Evolutionary conservation across 768 basidiomycete species (phyloP).

Genomic region (Lentinula edodes): DNA sequence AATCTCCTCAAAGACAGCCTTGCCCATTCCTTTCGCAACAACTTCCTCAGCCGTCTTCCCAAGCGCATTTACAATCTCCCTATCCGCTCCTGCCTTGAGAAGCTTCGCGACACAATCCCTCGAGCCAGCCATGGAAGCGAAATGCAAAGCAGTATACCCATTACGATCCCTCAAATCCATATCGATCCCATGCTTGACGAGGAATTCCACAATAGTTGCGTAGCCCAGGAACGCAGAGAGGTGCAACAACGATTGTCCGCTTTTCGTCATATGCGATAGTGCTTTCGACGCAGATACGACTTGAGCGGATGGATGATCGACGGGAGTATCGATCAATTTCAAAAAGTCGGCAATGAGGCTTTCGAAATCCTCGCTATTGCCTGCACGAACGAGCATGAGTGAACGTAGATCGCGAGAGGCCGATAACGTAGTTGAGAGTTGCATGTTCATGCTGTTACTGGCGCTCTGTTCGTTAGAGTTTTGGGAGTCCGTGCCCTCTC

Average conservation of each 20-base stretch:
- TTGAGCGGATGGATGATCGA: conserved; percentile 38
- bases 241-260: conserved; percentile 87
- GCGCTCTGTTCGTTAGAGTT: conserved; percentile 22
- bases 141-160: conserved; percentile 87
- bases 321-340: conserved; percentile 62
- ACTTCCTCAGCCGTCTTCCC: conserved; percentile 70
- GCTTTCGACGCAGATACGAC: conserved; percentile 43
- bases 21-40: conserved; percentile 6
- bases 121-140: conserved; percentile 67
- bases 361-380: conserved; percentile 64
- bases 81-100: conserved; percentile 75
- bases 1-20: neutral
- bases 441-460: conserved; percentile 49
- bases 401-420: conserved; percentile 43
- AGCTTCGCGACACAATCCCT: conserved; percentile 60
- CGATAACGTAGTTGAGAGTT: conserved; percentile 34
- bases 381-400: conserved; percentile 48
- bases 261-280: conserved; percentile 64
- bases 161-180: conserved; percentile 83
- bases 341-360: conserved; percentile 76
- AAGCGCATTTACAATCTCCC: conserved; percentile 64
- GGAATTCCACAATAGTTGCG: conserved; percentile 59
- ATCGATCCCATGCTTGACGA: conserved; percentile 69
- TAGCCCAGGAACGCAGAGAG: conserved; percentile 79
- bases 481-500: conserved; percentile 39